Conservation (phyloP, 495 filamentous ascomycete genomes). For the Penicillium dipodomyicola region DNA sequence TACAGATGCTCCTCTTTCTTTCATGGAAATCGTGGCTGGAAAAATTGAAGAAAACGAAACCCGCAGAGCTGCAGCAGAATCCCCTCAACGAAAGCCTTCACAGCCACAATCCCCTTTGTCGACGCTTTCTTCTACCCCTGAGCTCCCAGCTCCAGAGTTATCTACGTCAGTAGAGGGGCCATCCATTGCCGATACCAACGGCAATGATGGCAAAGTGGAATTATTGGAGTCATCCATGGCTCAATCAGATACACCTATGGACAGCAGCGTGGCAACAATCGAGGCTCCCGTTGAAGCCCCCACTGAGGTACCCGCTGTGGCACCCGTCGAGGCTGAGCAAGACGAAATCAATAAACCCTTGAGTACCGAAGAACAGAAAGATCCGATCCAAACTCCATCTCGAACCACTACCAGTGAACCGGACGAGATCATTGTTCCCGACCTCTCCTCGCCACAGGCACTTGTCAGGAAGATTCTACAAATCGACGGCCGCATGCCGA, state of each 20-base stretch:
- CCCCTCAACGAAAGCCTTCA: neutral
- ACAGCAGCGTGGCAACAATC: neutral
- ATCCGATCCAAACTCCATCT: neutral
- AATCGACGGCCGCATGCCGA: conserved; percentile 34
- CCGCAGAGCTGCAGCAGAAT: neutral
- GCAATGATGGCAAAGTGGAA: neutral
- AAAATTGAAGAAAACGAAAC: conserved; percentile 4
- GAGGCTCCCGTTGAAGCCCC: neutral
- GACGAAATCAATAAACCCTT: neutral
- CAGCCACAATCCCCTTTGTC: neutral
- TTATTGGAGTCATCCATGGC: neutral
- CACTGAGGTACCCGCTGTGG: no score
- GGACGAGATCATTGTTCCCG: conserved; percentile 33
- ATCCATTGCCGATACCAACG: neutral
- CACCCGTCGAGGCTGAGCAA: neutral
- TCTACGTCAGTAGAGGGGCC: neutral
- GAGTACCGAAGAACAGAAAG: conserved; percentile 3
- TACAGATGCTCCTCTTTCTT: neutral
- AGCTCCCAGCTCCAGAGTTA: neutral
- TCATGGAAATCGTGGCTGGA: neutral
- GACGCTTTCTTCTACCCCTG: neutral
- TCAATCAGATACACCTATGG: neutral
- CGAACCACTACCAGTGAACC: conserved; percentile 4
- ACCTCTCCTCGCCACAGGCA: conserved; percentile 29
- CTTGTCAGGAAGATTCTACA: conserved; percentile 42